phyloP scores from a whole-genome alignment of 2,329 filamentous ascomycete genomes.

The Fusarium brachygibbosum region DNA sequence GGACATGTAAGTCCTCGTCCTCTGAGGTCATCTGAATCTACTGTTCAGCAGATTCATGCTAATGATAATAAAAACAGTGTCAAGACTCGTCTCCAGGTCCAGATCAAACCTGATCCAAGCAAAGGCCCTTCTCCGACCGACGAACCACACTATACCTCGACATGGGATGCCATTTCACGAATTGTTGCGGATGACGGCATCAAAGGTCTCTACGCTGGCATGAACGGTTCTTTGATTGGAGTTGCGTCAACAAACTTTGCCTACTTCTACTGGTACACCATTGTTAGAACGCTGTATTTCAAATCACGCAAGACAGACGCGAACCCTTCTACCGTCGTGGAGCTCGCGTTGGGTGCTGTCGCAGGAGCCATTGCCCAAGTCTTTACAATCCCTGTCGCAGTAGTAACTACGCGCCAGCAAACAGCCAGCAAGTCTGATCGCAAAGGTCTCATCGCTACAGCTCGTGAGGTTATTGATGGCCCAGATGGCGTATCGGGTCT shows the following conservation, averaged over 20 bases:
- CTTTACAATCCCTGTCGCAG: slow-evolving; percentile 96
- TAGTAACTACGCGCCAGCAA: slow-evolving; percentile 95
- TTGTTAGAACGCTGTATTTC: slow-evolving; percentile 85
- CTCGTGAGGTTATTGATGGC: slow-evolving; percentile 87
- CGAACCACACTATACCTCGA: slow-evolving; percentile 82
- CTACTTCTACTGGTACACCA: slow-evolving; percentile 99
- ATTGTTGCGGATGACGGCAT: slow-evolving; percentile 86
- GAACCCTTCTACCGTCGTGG: slow-evolving; percentile 81
- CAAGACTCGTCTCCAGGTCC: slow-evolving; percentile 96
- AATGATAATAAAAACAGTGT: slow-evolving; percentile 68
- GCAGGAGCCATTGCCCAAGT: slow-evolving; percentile 93
- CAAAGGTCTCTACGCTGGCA: slow-evolving; percentile 87
- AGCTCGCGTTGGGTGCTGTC: slow-evolving; percentile 86
- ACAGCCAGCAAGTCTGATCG: slow-evolving; percentile 87
- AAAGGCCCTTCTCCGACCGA: slow-evolving; percentile 60
- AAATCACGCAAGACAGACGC: slow-evolving; percentile 64
- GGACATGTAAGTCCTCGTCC: slow-evolving; percentile 80
- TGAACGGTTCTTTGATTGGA: slow-evolving; percentile 86
- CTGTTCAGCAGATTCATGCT: slow-evolving; percentile 1
- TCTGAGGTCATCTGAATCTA: too few species aligned
- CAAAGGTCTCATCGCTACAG: slow-evolving; percentile 89
- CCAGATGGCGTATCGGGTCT: slow-evolving; percentile 91
- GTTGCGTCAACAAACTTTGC: slow-evolving; percentile 98
- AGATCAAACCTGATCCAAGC: slow-evolving; percentile 75
- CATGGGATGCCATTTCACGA: slow-evolving; percentile 87